Evolutionary conservation across 2,329 filamentous ascomycete genomes (phyloP), one percentile per base, ranked within the genome.

Genomic region (Fusarium albidum): DNA sequence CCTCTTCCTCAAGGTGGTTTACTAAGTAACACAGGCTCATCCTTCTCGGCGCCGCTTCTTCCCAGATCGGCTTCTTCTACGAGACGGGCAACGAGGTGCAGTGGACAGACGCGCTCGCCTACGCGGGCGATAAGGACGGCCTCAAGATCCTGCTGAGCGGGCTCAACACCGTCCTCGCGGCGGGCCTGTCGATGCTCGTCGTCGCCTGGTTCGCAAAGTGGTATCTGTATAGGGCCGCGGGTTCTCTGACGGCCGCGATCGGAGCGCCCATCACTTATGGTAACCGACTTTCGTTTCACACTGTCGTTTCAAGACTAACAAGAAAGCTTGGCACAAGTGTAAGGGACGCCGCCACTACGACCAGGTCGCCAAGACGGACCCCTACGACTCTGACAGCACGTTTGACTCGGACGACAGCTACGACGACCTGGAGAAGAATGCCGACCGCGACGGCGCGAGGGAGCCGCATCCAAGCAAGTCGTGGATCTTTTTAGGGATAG

Each of bases 81-180:
- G 54, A 67, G 14, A 70, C 70, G 0, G 69, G 69, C 12, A 69
- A 69, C 26, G 68, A 71, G 39, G 50, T 72, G 9, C 64, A 70
- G 27, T 72, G 70, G 70, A 55, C 58, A 2, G 70, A 72, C 43
- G 70, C 67, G 1, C 43, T 58, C 18, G 49, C 62, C 12, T 70
- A 71, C 32, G 68, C 71, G 25, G 51, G 61, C 13, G 68, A 70
- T 41, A 52, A 64, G 27, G 68, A 72, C 41, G 69, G 63, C 38
- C 61, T 69, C 46, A 71, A 70, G 54, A 70, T 72, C 12, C 35
- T 72, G 37, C 56, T 72, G 4, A 71, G 68, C 49, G 70, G 69
- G 7, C 55, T 67, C 12, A 52, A 52, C 12, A 55, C 64, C n/a
- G 66, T 69, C 5, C 13, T 68, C 15, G 58, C 58, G 15, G 54